A percentile compares a stretch with the other conserved stretches of the same genome.
Evolutionary conservation across 2,329 filamentous ascomycete species (phyloP).

Genomic region (Trichothecium roseum): DNA sequence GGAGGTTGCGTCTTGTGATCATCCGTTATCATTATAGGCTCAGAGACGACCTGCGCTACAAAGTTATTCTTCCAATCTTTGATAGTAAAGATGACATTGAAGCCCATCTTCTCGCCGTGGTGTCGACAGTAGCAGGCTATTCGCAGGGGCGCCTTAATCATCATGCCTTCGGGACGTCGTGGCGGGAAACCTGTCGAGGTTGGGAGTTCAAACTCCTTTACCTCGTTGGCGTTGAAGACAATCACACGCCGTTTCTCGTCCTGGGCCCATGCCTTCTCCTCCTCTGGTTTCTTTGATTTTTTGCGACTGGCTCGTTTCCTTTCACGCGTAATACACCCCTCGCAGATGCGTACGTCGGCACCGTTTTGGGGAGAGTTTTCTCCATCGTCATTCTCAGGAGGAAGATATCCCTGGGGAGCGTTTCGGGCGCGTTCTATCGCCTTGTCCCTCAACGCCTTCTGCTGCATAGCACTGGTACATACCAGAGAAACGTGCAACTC

Average conservation of each 20-base stretch:
- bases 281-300: conserved; percentile 85
- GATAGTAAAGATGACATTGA: conserved; percentile 87
- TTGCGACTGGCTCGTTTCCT: conserved; percentile 84
- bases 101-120: conserved; percentile 86
- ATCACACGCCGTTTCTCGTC: conserved; percentile 75
- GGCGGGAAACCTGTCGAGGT: conserved; percentile 31
- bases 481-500: conserved; percentile 76
- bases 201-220: conserved; percentile 67
- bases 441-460: conserved; percentile 34
- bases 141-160: conserved; percentile 82
- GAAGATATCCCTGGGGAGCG: conserved; percentile 25
- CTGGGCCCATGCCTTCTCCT: conserved; percentile 77
- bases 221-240: conserved; percentile 82
- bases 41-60: conserved; percentile 74
- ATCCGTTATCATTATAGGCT: conserved; percentile 93
- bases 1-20: conserved; percentile 77
- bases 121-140: conserved; percentile 97
- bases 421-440: too few relatives aligned
- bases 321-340: conserved; percentile 84
- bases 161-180: conserved; percentile 50
- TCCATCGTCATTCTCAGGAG: conserved; percentile 38
- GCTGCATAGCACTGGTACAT: conserved; percentile 82
- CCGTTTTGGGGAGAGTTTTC: conserved; percentile 71
- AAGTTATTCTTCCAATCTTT: conserved; percentile 70
- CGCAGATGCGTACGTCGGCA: conserved; percentile 87